A percentile compares a stretch with the other conserved stretches of the same genome.
Evolutionary conservation across 2,329 filamentous ascomycete species (phyloP).

Genomic region (Plectosphaerella cucumerina): DNA sequence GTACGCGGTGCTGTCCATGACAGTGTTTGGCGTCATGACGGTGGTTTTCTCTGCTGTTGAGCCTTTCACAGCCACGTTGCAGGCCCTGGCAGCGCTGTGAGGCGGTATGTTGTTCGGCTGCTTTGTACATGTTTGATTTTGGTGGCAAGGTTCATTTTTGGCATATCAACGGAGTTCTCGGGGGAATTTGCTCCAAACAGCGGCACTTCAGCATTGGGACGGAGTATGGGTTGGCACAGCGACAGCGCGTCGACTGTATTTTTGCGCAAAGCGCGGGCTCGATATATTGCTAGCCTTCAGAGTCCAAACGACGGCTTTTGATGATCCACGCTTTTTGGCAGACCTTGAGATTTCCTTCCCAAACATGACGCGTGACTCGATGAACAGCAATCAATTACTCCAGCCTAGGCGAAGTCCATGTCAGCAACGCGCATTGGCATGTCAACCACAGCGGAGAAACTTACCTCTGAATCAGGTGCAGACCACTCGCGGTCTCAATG

Average conservation of each 20-base stretch:
- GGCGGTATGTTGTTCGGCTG: not conserved
- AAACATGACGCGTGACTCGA: not conserved
- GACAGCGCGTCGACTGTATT: constrained; percentile 1
- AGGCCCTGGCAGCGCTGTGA: constrained; percentile 14
- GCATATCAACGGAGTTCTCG: not conserved
- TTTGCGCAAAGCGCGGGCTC: not conserved
- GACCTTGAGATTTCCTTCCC: not conserved
- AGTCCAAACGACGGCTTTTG: constrained; percentile 1
- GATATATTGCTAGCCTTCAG: not conserved
- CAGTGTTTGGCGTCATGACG: constrained; percentile 51
- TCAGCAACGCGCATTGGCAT: not conserved
- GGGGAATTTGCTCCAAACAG: not conserved
- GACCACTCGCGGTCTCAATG: constrained; percentile 87
- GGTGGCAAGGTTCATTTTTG: not conserved
- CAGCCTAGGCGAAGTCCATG: constrained; percentile 63
- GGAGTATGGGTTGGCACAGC: not conserved
- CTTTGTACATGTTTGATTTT: not conserved
- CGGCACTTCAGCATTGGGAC: not conserved
- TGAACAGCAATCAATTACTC: constrained; percentile 16
- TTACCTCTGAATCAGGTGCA: constrained; percentile 94
- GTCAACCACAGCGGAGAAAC: constrained; percentile 8
- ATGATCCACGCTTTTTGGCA: constrained; percentile 4
- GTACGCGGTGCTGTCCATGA: constrained; percentile 55
- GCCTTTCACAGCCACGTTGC: constrained; percentile 36
- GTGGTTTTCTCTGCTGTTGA: constrained; percentile 48